Percentiles rank a stretch among this genome's conserved stretches.
Evolutionary conservation across 345 rosid genomes (phyloP).

Genomic region (Citrus glauca): DNA sequence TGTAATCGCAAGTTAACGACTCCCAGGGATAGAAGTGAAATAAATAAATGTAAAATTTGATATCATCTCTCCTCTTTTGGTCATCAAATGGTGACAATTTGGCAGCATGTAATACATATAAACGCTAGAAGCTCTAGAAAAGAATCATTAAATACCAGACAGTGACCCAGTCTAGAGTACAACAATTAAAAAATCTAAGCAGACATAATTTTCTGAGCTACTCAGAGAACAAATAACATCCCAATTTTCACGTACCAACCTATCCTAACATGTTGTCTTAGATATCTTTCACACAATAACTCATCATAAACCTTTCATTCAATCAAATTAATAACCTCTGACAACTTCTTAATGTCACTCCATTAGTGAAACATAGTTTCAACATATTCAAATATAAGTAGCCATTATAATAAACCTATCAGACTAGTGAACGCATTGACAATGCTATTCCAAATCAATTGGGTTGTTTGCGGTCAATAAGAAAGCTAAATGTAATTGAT

Average conservation of each 20-base stretch:
- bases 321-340: neutral
- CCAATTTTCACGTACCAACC: neutral
- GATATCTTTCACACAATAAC: neutral
- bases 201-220: neutral
- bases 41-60: neutral
- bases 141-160: neutral
- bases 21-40: neutral
- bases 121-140: neutral
- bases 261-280: neutral
- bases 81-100: neutral
- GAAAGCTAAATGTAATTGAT: neutral
- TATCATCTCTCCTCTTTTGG: neutral
- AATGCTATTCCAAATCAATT: neutral
- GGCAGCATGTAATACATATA: neutral
- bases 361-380: neutral
- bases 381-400: neutral
- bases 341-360: neutral
- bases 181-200: neutral
- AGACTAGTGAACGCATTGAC: neutral
- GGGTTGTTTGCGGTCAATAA: neutral
- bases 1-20: neutral
- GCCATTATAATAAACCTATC: neutral
- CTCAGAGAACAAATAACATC: neutral
- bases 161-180: neutral
- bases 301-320: neutral